Evolutionary conservation across 2,329 filamentous ascomycete species (phyloP), one percentile per base, ranked within the genome.

Genomic region (Chaetomiaceae sp.): DNA sequence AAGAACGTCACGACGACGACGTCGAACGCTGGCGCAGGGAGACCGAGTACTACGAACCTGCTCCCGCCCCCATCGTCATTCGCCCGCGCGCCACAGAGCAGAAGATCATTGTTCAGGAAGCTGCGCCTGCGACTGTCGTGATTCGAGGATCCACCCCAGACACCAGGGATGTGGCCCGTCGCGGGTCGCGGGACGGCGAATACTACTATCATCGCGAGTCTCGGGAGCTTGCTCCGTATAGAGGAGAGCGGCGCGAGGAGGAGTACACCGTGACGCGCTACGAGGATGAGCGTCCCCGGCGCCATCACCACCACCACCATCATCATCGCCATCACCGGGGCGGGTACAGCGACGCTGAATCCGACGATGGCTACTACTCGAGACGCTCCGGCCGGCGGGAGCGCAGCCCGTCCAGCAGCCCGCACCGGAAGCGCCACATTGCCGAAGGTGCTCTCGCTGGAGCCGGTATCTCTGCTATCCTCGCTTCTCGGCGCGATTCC

Each of bases 361-460:
- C 60, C 8, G 70, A 62, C 3, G 69, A 70, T 21, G 69, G 71
- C 34, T 72, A 75, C 54, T 68, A 72, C 53, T 51, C 62, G 35
- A 65, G 69, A 65, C 59, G 73, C 70, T 81, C 54, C 42, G 63
- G 77, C 30, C 75, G 71, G 16, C 73, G 75, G 17, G 76, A 78
- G 16, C 71, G 74, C 38, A 80, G 77, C 55, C 68, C 68, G 12
- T 76, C 59, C 3, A 50, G 53, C 30, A 62, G 75, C 56, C 67
- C 71, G 4, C 74, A 79, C 56, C 78, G 78, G 58, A 82, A 74
- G 63, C 76, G 77, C 37, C 77, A 83, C 58, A 65, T 85, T 5
- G 81, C 81, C 19, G 81, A 83, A 60, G 82, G 82, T n/a, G 82
- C 81, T 9, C 70, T 84, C 14, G 82, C 82, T 23, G 82, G 81